Conservation (phyloP, 306 rosid genomes). For the Dalbergia cultrata region DNA sequence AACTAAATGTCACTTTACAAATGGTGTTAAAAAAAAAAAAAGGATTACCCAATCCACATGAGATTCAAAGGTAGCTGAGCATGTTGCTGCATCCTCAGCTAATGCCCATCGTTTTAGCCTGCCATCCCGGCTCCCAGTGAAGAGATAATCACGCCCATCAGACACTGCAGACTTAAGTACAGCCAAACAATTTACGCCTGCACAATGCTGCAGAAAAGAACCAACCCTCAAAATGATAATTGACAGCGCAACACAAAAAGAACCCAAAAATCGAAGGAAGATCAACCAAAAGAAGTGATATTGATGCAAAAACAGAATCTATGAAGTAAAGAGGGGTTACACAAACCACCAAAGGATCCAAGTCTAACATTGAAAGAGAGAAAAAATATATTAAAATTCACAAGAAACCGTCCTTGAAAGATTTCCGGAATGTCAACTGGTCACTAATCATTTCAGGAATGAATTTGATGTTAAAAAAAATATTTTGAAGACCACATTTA, state of each 20-base stretch:
- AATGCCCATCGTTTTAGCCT: slow-evolving; percentile 91
- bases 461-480: slow-evolving; percentile 1
- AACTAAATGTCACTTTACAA: slow-evolving; percentile 14
- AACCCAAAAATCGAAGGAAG: slow-evolving; percentile 1
- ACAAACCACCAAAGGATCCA: slow-evolving; percentile 12
- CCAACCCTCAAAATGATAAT: slow-evolving; percentile 43
- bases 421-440: background rate
- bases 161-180: slow-evolving; percentile 64
- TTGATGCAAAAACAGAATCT: slow-evolving; percentile 10
- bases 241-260: slow-evolving; percentile 26
- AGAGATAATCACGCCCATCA: slow-evolving; percentile 78
- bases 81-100: slow-evolving; percentile 74
- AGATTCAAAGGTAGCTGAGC: slow-evolving; percentile 96
- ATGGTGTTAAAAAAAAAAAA: slow-evolving; percentile 16
- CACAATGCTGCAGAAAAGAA: slow-evolving; percentile 84
- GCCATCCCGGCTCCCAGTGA: slow-evolving; percentile 99
- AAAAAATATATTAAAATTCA: background rate
- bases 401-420: slow-evolving; percentile 8
- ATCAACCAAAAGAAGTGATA: slow-evolving; percentile 37
- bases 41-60: slow-evolving; percentile 97
- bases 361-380: slow-evolving; percentile 1
- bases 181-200: slow-evolving; percentile 91
- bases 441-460: slow-evolving; percentile 16
- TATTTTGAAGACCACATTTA: background rate
- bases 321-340: slow-evolving; percentile 6